Evolutionary conservation across 148 eudicot genomes (phyloP), one percentile per base, ranked within the genome.

Genomic region (Salicornia ramosissima): DNA sequence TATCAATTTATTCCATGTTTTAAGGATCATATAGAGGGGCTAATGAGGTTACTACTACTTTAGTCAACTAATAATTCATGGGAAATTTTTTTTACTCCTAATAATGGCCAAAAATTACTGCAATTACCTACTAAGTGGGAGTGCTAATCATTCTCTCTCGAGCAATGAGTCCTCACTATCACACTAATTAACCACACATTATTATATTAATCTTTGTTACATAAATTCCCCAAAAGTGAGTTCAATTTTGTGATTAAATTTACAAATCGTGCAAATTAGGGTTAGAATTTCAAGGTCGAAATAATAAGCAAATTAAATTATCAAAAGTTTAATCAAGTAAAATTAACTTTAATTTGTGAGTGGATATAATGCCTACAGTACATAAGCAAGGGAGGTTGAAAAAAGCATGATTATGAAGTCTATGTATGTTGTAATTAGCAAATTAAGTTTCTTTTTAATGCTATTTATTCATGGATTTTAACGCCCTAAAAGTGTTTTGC

Each of bases 391-490:
- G 67, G 52, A 34, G 68, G 63, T 36, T 47, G 30, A 24, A 51
- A 54, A 58, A 61, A 52, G 72, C 68, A 53, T 62, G 69, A 75
- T 75, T 69, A 75, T 29, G 73, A 68, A 75, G 69, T 62, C 28
- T 74, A 51, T 58, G 72, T 58, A 67, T 58, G 72, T 58, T 67
- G 60, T 67, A 61, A 58, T 67, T 47, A 25, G 24, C 31, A 7
- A 25, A 52, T 30, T 50, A 61, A 31, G 67, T 40, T n/a, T n/a
- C n/a, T n/a, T n/a, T n/a, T n/a, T 52, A 10, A 65, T 63, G 19
- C 24, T n/a, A 43, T 66, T 47, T 18, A 33, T 64, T 65, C 68
- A 61, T 69, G 45, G 78, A 60, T 75, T 60, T 39, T 68, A 51
- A 42, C 78, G 55, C 73, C 65, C 42, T 67, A 36, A 74, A 75